A percentile compares a stretch with the other conserved stretches of the same genome.
Conservation (phyloP, 768 basidiomycete species). For the Phaffia tasmanica region DNA sequence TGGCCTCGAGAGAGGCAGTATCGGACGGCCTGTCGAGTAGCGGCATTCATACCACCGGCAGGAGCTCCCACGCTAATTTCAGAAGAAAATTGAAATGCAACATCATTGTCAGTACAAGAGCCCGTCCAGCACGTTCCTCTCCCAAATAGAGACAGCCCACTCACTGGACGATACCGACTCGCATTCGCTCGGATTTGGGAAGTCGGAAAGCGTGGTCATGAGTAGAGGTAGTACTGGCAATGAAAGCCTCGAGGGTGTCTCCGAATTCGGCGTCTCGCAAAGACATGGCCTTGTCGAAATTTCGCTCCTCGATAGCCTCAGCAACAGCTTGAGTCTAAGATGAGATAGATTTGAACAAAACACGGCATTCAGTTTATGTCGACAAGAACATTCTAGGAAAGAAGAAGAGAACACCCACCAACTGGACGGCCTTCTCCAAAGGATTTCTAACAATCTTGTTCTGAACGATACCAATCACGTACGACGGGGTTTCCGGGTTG, state of each 20-base stretch:
- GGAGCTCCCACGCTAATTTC: conserved; percentile 74
- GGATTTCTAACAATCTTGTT: conserved; percentile 90
- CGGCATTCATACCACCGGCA: conserved; percentile 98
- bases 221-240: conserved; percentile 48
- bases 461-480: conserved; percentile 92
- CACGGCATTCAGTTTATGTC: not conserved
- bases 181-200: conserved; percentile 41
- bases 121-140: not conserved
- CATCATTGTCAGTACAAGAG: not conserved
- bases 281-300: conserved; percentile 78
- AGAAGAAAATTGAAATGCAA: not conserved
- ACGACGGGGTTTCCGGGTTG: conserved; percentile 79
- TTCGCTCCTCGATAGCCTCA: conserved; percentile 62
- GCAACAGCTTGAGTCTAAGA: conserved; percentile 73
- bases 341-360: not conserved
- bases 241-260: conserved; percentile 78
- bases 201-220: conserved; percentile 49
- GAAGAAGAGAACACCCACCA: conserved; percentile 45
- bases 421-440: conserved; percentile 81
- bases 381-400: not conserved
- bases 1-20: conserved; percentile 90
- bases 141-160: conserved; percentile 32
- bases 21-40: conserved; percentile 83
- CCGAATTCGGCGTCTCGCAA: conserved; percentile 83
- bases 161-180: conserved; percentile 43